phyloP scores from a whole-genome alignment of 192 early-diverging fungal genomes.

The Backusella luteola region DNA sequence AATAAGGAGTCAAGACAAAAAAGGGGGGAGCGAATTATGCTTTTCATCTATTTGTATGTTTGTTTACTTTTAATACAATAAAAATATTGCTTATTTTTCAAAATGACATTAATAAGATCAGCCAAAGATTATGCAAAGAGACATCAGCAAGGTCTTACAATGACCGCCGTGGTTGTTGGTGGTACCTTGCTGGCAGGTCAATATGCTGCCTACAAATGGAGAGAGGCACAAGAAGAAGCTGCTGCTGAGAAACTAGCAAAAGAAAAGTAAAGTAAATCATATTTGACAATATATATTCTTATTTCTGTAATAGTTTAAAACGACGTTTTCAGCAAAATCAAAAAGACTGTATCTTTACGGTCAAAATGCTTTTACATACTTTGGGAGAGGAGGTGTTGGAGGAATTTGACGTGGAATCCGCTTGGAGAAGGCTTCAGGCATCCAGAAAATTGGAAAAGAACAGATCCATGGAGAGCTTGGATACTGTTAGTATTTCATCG shows the following conservation, averaged over 20 bases:
- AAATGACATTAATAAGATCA: constrained; percentile 42
- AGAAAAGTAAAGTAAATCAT: constrained; percentile 62
- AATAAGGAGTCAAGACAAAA: neutral
- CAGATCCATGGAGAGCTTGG: constrained; percentile 14
- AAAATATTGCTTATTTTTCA: neutral
- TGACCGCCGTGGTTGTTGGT: constrained; percentile 65
- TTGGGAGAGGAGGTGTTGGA: constrained; percentile 75
- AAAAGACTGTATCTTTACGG: constrained; percentile 86
- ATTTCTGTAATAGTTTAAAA: constrained; percentile 59
- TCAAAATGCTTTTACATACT: constrained; percentile 76
- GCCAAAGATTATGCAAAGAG: constrained; percentile 59
- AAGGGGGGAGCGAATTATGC: neutral
- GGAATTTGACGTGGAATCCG: constrained; percentile 78
- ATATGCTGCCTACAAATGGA: constrained; percentile 68
- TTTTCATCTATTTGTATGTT: neutral
- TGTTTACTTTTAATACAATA: neutral
- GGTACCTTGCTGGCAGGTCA: constrained; percentile 70
- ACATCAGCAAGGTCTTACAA: constrained; percentile 61
- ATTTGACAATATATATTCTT: neutral
- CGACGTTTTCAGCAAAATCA: constrained; percentile 94
- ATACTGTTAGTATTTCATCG: neutral
- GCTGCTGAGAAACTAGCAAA: constrained; percentile 65
- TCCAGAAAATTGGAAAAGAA: constrained; percentile 32
- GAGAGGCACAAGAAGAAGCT: constrained; percentile 67
- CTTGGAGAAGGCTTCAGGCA: constrained; percentile 64